phyloP scores from a whole-genome alignment of 2,329 filamentous ascomycete genomes.

The Fusarium mexicanum region DNA sequence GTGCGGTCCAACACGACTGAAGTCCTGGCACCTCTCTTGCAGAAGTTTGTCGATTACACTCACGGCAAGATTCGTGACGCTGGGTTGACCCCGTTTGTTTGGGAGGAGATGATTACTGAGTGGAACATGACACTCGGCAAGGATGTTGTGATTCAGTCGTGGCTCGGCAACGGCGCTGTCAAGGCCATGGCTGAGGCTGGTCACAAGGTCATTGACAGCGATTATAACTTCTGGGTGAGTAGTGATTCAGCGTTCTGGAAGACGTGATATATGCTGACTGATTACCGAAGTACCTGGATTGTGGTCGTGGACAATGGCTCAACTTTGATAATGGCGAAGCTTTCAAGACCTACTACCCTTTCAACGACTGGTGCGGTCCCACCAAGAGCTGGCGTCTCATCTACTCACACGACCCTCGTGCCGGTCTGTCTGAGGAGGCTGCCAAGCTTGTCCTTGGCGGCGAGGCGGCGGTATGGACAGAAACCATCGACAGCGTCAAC shows the following conservation, averaged over 20 bases:
- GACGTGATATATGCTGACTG: slow-evolving; percentile 29
- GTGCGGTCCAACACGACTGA: slow-evolving; percentile 71
- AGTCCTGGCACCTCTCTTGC: slow-evolving; percentile 78
- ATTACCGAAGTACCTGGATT: slow-evolving; percentile 76
- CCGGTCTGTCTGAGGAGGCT: slow-evolving; percentile 67
- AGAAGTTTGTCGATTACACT: slow-evolving; percentile 77
- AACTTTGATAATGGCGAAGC: slow-evolving; percentile 70
- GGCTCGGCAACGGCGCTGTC: slow-evolving; percentile 73
- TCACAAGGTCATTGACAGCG: slow-evolving; percentile 77
- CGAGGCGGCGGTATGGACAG: slow-evolving; percentile 83
- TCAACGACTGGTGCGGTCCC: slow-evolving; percentile 82
- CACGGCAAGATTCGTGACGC: slow-evolving; percentile 71
- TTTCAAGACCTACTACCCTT: slow-evolving; percentile 70
- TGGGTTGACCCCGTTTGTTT: slow-evolving; percentile 79
- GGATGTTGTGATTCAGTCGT: slow-evolving; percentile 81
- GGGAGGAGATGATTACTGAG: slow-evolving; percentile 85
- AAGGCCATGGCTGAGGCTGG: slow-evolving; percentile 68
- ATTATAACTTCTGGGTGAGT: slow-evolving; percentile 80
- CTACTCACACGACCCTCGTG: slow-evolving; percentile 81
- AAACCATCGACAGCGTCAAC: slow-evolving; percentile 79
- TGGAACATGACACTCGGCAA: slow-evolving; percentile 80
- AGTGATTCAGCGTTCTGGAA: not conserved
- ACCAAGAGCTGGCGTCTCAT: slow-evolving; percentile 83
- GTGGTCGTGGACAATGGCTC: slow-evolving; percentile 82
- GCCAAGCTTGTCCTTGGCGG: slow-evolving; percentile 80